Base-by-base conservation (phyloP, 1,284 basidiomycete species). In the Austroboletus niveus region DNA sequence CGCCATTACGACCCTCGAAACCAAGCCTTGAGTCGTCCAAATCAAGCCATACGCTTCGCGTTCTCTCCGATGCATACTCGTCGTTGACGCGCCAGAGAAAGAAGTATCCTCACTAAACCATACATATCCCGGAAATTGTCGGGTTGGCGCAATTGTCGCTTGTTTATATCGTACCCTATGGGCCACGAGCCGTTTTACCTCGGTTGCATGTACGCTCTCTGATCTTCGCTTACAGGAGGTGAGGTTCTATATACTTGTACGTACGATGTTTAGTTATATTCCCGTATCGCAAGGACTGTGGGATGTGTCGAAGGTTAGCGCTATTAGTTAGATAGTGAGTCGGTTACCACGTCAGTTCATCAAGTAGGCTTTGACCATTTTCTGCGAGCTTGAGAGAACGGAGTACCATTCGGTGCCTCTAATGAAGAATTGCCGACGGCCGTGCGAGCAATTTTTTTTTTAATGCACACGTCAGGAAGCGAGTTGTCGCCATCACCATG, bases 51-150 rank as follows among this genome's bases (percentile, higher is more conserved):
- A 49, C 63, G 40, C 61, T 70, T 49, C 65, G 64, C 20, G 48
- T 54, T 20, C 42, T 66, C 3, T 56, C 68, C 36, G 63, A 63
- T 8, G 66, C 65, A 5, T 65, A 49, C n/a, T 41, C 54, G 39
- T 36, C 58, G 44, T 49, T 65, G 41, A 30, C 48, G 27, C 53
- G 56, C 6, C 4, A 44, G 5, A 40, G 56, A 42, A 47, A 51
- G 46, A 55, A 15, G 40, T 49, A 57, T 15, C 51, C 52, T 34
- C 35, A 35, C 3, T 41, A 24, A 22, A 41, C 6, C 10, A 27
- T 27, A 30, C n/a, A n/a, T 20, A 11, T 10, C 29, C 30, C 10
- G 22, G 11, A 20, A 49, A 30, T 31, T 22, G 27, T 36, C 14
- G 29, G 27, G 24, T 5, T 10, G n/a, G 20, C 29, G 29, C 17